Conservation (phyloP, 495 filamentous ascomycete genomes). For the Tuber aestivum region DNA sequence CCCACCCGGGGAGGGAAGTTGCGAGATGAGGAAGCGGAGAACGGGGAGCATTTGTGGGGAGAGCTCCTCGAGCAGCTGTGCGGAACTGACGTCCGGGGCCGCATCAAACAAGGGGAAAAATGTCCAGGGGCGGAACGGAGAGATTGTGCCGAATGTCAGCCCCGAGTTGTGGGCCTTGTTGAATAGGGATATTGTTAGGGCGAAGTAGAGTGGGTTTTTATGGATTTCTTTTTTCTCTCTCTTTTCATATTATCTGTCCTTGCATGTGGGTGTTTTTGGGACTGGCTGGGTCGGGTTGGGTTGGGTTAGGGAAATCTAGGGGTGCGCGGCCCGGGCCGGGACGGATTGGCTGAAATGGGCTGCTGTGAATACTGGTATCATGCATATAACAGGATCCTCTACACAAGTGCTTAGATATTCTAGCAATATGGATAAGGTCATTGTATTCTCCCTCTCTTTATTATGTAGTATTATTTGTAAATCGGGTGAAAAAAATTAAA, state of each 20-base stretch:
- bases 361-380: background rate
- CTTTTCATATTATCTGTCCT: background rate
- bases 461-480: background rate
- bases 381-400: background rate
- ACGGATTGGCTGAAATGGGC: background rate
- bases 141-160: constrained; percentile 51
- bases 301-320: background rate
- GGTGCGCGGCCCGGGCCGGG: background rate
- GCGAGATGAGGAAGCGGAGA: constrained; percentile 28
- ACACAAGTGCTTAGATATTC: background rate
- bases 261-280: background rate
- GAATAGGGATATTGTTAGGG: constrained; percentile 56
- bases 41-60: constrained; percentile 9
- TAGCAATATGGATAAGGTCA: background rate
- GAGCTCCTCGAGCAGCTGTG: constrained; percentile 11
- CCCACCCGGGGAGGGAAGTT: constrained; percentile 5
- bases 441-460: background rate
- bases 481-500: background rate
- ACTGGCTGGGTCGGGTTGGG: background rate
- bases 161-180: constrained; percentile 72
- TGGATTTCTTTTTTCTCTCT: background rate
- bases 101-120: constrained; percentile 42
- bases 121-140: constrained; percentile 24
- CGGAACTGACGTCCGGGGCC: constrained; percentile 25
- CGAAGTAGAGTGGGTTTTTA: constrained; percentile 13